Evolutionary conservation across 2,329 filamentous ascomycete genomes (phyloP), one percentile per base, ranked within the genome.

Genomic region (Trichoderma polysporum): DNA sequence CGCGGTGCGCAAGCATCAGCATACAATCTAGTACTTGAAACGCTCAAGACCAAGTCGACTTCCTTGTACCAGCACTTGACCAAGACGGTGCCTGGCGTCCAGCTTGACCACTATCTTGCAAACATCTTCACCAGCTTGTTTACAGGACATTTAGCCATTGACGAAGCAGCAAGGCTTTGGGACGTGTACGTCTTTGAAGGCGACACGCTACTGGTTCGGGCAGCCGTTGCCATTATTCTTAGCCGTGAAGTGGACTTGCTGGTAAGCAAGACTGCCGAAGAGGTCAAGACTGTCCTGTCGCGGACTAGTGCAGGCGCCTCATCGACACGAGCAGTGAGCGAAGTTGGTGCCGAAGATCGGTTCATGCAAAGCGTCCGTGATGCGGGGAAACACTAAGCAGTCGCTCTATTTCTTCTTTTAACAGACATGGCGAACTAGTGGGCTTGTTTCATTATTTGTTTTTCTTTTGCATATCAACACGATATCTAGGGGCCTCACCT

Each of bases 131-230:
- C 84, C 6, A 83, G 82, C 17, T 79, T 93, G 6, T 91, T 92
- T 74, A 90, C 90, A 0, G 77, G 79, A 17, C 81, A 85, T 45
- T 79, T 92, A 4, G 84, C 85, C 8, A 83, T 93, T 17, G 91
- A 94, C 72, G 86, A 91, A 71, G 90, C 88, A 4, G 86, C 88
- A 1, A 82, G 92, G 2, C 78, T 95, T 13, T 94, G 91, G 91
- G 92, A 96, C 70, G 87, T 94, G 0, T 93, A 92, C 71, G 88
- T 91, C 3, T 93, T 96, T 70, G 92, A 96, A 74, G 91, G 91
- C 29, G 92, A 96, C 70, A 82, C 86, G 1, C 82, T 91, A 1
- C 80, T 94, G 0, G 85, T 94, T 7, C 82, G 91, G 0, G 90
- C 90, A 1, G 90, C 87, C 0, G 88, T 93, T 0, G 92, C 90